Evolutionary conservation across 768 basidiomycete species (phyloP), one percentile per base, ranked within the genome.

Genomic region (Dentipellis fragilis): DNA sequence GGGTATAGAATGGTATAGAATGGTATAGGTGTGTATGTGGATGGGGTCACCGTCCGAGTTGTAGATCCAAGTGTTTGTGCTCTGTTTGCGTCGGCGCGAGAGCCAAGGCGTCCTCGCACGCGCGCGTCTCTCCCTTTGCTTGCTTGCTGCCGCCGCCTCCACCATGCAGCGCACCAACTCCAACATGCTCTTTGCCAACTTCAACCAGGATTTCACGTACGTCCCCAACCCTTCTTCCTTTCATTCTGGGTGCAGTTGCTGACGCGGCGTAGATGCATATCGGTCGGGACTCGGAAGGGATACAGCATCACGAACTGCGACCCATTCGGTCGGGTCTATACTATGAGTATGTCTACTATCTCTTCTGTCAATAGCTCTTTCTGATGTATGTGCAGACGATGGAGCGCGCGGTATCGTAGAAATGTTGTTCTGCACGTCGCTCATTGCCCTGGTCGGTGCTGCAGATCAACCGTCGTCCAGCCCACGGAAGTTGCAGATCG

Each of bases 291-390:
- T 37, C 82, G 89, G 60, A 93, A 88, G 68, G 96, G 96, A 1
- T 99, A 98, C 67, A 89, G 87, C 63, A 95, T 99, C 69, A 92
- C 92, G 42, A 99, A 99, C 65, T 96, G 93, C 68, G 96, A 98
- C 66, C 96, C 96, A 51, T 99, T 93, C 66, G 96, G 95, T 37
- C 77, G 91, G 61, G 94, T 99, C 8, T 95, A 94, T 64, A 92
- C 91, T 6, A 88, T 86, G 81, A 93, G 93, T 94, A 67, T 67
- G 91, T 79, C n/a, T 19, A 35, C 19, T 37, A 14, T 4, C 8
- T 37, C 54, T 22, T 34, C 45, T 17, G 8, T 16, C 46, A 54
- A 16, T 47, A 51, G 39, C 17, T 40, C 37, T 36, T 23, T 40
- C 21, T 46, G 10, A 34, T 56, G 55, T 8, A 23, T 17, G 45